These are phyloP conservation scores for Alternaria viburni DNA, from an alignment of 2,329 filamentous ascomycete genomes.

Conservation along the genomic window DNA sequence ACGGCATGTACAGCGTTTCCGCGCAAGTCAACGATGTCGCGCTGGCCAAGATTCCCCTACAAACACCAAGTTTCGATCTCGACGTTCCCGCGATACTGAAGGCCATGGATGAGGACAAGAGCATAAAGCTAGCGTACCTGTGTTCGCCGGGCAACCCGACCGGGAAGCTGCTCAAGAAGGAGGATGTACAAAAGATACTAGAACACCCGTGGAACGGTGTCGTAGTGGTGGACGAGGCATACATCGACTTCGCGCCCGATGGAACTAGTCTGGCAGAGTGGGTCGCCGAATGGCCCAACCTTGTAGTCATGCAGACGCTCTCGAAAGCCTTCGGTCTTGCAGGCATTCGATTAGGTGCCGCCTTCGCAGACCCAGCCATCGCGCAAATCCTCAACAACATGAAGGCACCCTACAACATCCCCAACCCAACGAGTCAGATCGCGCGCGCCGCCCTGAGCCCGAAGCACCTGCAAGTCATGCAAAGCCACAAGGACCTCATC, in stretches of 20 bases:
- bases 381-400: conserved; percentile 85
- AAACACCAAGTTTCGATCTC: conserved; percentile 75
- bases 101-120: conserved; percentile 66
- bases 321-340: conserved; percentile 97
- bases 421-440: conserved; percentile 82
- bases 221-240: conserved; percentile 92
- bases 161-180: conserved; percentile 76
- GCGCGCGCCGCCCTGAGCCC: conserved; percentile 74
- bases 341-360: conserved; percentile 86
- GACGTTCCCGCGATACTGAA: conserved; percentile 71
- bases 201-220: conserved; percentile 95
- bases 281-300: conserved; percentile 90
- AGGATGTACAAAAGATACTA: conserved; percentile 74
- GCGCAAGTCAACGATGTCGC: conserved; percentile 92
- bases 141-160: conserved; percentile 97
- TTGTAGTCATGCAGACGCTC: conserved; percentile 98
- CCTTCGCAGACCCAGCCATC: conserved; percentile 77
- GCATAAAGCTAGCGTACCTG: conserved; percentile 88
- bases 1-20: conserved; percentile 97
- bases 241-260: conserved; percentile 89
- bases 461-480: conserved; percentile 75
- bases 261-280: conserved; percentile 85
- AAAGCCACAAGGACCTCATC: conserved; percentile 70
- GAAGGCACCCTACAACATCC: conserved; percentile 96
- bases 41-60: conserved; percentile 84